phyloP scores from a whole-genome alignment of 495 filamentous ascomycete species.

The Neurospora sp. region DNA sequence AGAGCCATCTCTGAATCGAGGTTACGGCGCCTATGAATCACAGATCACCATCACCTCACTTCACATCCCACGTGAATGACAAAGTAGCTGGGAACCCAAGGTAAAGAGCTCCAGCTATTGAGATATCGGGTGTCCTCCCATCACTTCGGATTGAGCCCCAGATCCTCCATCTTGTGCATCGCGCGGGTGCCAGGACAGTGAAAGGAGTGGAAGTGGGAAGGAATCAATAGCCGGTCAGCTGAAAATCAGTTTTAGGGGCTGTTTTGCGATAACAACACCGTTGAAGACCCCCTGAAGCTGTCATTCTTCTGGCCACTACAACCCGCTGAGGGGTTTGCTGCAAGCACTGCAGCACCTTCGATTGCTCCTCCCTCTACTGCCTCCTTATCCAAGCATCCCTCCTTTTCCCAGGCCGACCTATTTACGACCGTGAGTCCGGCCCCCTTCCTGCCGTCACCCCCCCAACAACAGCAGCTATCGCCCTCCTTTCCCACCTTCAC shows the following conservation, averaged over 20 bases:
- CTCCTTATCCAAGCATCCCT: background rate
- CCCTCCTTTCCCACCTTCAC: constrained; percentile 5
- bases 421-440: constrained; percentile 2
- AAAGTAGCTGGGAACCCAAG: background rate
- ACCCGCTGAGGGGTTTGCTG: background rate
- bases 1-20: background rate
- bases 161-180: background rate
- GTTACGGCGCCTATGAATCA: background rate
- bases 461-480: constrained; percentile 9
- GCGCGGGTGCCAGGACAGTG: background rate
- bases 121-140: background rate
- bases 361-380: background rate
- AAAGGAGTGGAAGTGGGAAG: background rate
- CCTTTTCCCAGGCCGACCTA: background rate
- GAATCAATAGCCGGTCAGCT: background rate
- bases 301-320: background rate
- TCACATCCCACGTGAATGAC: background rate
- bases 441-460: constrained; percentile 18
- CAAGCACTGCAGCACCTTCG: background rate
- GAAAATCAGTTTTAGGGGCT: background rate
- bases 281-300: background rate
- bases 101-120: background rate
- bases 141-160: background rate
- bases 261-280: background rate
- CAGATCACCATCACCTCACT: background rate